Evolutionary conservation across 768 basidiomycete genomes (phyloP).

Genomic region (Amanita thiersii): DNA sequence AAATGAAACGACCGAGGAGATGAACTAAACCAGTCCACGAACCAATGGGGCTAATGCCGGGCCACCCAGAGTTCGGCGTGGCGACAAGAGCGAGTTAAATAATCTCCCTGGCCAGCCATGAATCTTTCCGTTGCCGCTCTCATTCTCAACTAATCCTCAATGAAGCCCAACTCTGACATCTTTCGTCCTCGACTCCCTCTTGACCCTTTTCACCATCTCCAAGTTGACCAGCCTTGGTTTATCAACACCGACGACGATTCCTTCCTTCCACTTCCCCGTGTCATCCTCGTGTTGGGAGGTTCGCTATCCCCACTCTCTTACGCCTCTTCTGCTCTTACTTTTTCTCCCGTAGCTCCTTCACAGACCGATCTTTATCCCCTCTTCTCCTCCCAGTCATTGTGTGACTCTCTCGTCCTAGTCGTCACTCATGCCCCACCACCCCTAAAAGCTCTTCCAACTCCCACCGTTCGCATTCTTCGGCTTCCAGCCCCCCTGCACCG

Average conservation of each 20-base stretch:
- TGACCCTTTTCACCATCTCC: slow-evolving; percentile 23
- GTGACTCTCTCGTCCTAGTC: slow-evolving; percentile 28
- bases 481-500: slow-evolving; percentile 23
- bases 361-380: slow-evolving; percentile 26
- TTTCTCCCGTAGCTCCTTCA: slow-evolving; percentile 20
- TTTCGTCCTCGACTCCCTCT: slow-evolving; percentile 30
- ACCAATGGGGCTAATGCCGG: too few species aligned
- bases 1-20: too few species aligned
- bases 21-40: too few species aligned
- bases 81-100: too few species aligned
- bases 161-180: slow-evolving; percentile 14
- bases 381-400: slow-evolving; percentile 23
- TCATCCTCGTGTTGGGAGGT: slow-evolving; percentile 34
- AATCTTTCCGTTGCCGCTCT: too few species aligned
- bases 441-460: slow-evolving; percentile 13
- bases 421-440: slow-evolving; percentile 31
- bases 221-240: slow-evolving; percentile 18
- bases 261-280: slow-evolving; percentile 12
- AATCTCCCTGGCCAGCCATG: too few species aligned
- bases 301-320: background rate
- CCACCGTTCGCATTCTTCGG: slow-evolving; percentile 24
- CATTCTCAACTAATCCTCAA: background rate
- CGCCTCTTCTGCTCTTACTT: background rate
- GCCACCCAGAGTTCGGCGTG: too few species aligned
- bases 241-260: slow-evolving; percentile 12